phyloP scores from a whole-genome alignment of 257 asterid species.

The Mentha longifolia region DNA sequence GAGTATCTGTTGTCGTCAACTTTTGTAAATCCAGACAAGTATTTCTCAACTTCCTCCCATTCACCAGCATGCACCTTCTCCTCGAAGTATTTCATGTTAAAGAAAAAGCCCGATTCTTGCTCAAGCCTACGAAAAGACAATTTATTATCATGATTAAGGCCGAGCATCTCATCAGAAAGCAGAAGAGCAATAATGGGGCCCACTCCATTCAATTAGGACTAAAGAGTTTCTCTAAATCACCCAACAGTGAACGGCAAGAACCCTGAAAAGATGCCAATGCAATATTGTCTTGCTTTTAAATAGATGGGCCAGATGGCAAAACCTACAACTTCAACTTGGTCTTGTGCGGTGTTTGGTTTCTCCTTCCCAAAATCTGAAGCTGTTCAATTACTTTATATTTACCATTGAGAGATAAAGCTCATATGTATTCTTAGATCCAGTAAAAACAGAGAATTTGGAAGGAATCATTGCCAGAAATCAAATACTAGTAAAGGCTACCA shows the following conservation, averaged over 20 bases:
- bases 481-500: neutral
- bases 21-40: slow-evolving; percentile 92
- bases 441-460: neutral
- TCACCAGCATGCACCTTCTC: slow-evolving; percentile 97
- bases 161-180: slow-evolving; percentile 13
- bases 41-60: slow-evolving; percentile 98
- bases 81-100: slow-evolving; percentile 95
- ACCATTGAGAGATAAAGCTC: slow-evolving; percentile 8
- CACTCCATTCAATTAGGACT: slow-evolving; percentile 10
- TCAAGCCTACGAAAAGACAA: slow-evolving; percentile 69
- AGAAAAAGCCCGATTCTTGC: slow-evolving; percentile 94
- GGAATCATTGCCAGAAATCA: slow-evolving; percentile 8
- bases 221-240: neutral
- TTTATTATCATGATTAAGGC: neutral
- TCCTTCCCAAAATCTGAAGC: slow-evolving; percentile 23
- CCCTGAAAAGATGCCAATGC: neutral
- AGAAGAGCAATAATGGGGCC: slow-evolving; percentile 5
- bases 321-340: slow-evolving; percentile 19
- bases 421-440: slow-evolving; percentile 17
- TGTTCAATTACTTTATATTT: slow-evolving; percentile 16
- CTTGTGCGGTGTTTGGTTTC: neutral
- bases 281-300: neutral
- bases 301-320: slow-evolving; percentile 2
- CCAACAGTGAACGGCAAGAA: neutral
- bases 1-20: slow-evolving; percentile 97